Evolutionary conservation across 768 basidiomycete genomes (phyloP).

Genomic region (Pleurotus giganteus): DNA sequence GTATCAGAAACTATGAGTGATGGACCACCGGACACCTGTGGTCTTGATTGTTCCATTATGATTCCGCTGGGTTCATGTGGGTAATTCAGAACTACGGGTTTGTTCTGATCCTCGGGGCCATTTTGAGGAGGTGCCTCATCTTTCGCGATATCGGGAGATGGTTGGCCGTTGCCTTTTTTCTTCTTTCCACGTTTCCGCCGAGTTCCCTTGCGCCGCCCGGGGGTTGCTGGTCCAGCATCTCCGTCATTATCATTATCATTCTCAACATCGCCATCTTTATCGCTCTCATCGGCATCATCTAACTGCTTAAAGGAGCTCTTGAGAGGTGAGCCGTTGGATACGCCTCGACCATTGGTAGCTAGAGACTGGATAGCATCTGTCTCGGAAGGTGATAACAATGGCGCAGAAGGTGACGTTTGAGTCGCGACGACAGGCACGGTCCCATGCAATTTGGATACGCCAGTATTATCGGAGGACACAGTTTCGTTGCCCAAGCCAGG

Average conservation of each 20-base stretch:
- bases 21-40: constrained; percentile 26
- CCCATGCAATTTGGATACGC: too few relatives aligned
- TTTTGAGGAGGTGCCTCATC: constrained; percentile 41
- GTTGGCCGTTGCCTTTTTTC: constrained; percentile 39
- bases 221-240: constrained; percentile 36
- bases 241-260: constrained; percentile 22
- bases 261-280: constrained; percentile 43
- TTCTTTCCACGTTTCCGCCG: constrained; percentile 56
- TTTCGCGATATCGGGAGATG: constrained; percentile 30
- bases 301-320: not conserved
- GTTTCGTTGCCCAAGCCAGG: too few relatives aligned
- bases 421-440: not conserved
- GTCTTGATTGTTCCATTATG: constrained; percentile 1
- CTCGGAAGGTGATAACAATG: not conserved
- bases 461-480: not conserved
- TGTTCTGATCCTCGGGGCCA: constrained; percentile 23
- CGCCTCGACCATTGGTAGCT: not conserved
- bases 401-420: not conserved
- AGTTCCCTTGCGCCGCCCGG: constrained; percentile 43
- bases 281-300: constrained; percentile 56
- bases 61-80: not conserved
- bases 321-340: not conserved
- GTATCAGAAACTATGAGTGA: constrained; percentile 73
- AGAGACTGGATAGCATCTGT: not conserved
- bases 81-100: constrained; percentile 13